phyloP scores from a whole-genome alignment of 768 basidiomycete genomes.

The Phlebiopsis gigantea region DNA sequence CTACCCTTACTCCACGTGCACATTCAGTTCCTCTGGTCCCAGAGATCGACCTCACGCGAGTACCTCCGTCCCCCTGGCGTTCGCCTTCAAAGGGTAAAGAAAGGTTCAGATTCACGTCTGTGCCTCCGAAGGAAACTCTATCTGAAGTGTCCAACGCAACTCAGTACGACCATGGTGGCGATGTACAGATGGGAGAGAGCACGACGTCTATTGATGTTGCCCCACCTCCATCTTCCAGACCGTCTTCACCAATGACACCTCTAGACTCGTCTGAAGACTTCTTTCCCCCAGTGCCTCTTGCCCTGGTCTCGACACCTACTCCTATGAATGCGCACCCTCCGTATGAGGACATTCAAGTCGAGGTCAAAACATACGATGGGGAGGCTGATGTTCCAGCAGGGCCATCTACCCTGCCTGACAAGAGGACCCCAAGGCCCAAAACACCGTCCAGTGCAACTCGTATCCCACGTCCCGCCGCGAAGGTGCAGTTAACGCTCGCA shows the following conservation, averaged over 20 bases:
- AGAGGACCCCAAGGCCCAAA: not conserved
- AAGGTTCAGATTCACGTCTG: constrained; percentile 14
- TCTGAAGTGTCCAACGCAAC: not conserved
- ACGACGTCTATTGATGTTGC: not conserved
- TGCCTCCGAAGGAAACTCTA: constrained; percentile 8
- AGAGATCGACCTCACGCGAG: constrained; percentile 14
- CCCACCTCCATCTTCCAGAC: not conserved
- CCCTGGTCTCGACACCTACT: constrained; percentile 1
- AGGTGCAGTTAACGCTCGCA: not conserved
- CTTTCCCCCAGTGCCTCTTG: constrained; percentile 2
- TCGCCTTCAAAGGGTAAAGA: constrained; percentile 12
- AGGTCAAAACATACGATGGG: not conserved
- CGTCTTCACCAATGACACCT: constrained; percentile 1
- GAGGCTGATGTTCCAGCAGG: not conserved
- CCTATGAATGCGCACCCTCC: not conserved
- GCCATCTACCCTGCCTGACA: not conserved
- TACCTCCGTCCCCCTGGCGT: constrained; percentile 15
- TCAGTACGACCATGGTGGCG: not conserved
- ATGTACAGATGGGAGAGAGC: not conserved
- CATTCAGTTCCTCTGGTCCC: constrained; percentile 17
- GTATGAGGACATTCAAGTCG: not conserved
- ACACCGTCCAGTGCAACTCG: constrained; percentile 7
- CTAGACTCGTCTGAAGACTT: not conserved
- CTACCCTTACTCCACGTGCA: constrained; percentile 6
- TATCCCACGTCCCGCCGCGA: constrained; percentile 1